Evolutionary conservation across 2,329 filamentous ascomycete genomes (phyloP).

Genomic region (Bisporella sp.): DNA sequence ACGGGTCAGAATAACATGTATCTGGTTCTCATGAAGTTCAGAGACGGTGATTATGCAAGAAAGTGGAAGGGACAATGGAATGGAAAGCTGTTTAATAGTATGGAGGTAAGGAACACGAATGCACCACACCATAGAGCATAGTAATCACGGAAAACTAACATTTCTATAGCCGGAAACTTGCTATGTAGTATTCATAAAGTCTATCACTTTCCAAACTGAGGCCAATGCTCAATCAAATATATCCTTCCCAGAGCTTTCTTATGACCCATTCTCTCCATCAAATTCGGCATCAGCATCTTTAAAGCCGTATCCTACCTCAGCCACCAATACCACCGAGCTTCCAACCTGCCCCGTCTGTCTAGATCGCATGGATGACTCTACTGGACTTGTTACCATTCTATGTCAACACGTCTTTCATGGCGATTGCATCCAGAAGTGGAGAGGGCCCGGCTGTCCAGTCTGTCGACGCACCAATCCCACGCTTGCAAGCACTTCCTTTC

Average conservation of each 20-base stretch:
- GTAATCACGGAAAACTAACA: slow-evolving; percentile 12
- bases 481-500: slow-evolving; percentile 23
- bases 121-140: not conserved
- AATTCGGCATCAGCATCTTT: slow-evolving; percentile 30
- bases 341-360: slow-evolving; percentile 95
- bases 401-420: slow-evolving; percentile 99
- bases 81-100: slow-evolving; percentile 84
- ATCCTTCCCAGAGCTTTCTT: slow-evolving; percentile 52
- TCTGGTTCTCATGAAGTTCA: slow-evolving; percentile 92
- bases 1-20: slow-evolving; percentile 86
- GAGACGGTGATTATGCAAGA: slow-evolving; percentile 64
- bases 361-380: slow-evolving; percentile 97
- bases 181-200: slow-evolving; percentile 90
- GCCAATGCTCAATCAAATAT: slow-evolving; percentile 18
- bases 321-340: slow-evolving; percentile 79
- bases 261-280: slow-evolving; percentile 59
- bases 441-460: slow-evolving; percentile 86
- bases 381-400: slow-evolving; percentile 87
- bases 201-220: slow-evolving; percentile 66
- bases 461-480: slow-evolving; percentile 77
- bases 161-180: slow-evolving; percentile 72
- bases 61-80: slow-evolving; percentile 85
- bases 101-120: slow-evolving; percentile 57
- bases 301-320: slow-evolving; percentile 58
- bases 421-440: slow-evolving; percentile 93